These are phyloP conservation scores for Byssoonygena ceratinophila DNA, from an alignment of 2,329 filamentous ascomycete species.

Conservation along the genomic window DNA sequence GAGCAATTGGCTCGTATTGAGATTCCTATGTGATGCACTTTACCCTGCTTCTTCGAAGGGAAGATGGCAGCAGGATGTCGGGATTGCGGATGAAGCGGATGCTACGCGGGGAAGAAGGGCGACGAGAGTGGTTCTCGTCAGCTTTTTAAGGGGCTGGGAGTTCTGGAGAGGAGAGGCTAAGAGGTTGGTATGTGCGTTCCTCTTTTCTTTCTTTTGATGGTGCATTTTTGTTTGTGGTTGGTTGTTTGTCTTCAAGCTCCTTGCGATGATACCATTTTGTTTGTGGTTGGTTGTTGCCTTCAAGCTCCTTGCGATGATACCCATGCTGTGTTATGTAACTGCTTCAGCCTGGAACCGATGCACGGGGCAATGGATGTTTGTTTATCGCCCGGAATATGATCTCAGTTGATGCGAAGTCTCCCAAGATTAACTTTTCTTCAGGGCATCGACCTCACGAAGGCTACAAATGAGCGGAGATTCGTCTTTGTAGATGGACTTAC, in stretches of 20 bases:
- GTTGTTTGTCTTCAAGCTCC: neutral
- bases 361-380: too few relatives aligned
- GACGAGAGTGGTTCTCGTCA: conserved; percentile 59
- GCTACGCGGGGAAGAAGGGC: conserved; percentile 5
- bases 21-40: conserved; percentile 43
- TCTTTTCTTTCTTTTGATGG: neutral
- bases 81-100: conserved; percentile 3
- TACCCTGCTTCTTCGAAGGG: conserved; percentile 10
- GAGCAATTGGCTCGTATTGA: conserved; percentile 48
- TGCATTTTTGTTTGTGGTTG: neutral
- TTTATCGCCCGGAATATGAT: too few relatives aligned
- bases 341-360: too few relatives aligned
- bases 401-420: too few relatives aligned
- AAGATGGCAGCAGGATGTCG: conserved; percentile 21
- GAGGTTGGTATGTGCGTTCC: conserved; percentile 47
- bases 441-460: conserved; percentile 60
- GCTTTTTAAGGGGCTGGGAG: conserved; percentile 64
- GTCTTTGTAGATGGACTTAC: conserved; percentile 66
- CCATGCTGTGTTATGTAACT: too few relatives aligned
- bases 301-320: too few relatives aligned
- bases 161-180: conserved; percentile 68
- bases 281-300: too few relatives aligned
- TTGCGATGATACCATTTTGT: neutral
- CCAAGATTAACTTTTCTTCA: conserved; percentile 24
- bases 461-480: conserved; percentile 51